phyloP scores from a whole-genome alignment of 75 land plant genomes.

The Adiantum capillusveneris region DNA sequence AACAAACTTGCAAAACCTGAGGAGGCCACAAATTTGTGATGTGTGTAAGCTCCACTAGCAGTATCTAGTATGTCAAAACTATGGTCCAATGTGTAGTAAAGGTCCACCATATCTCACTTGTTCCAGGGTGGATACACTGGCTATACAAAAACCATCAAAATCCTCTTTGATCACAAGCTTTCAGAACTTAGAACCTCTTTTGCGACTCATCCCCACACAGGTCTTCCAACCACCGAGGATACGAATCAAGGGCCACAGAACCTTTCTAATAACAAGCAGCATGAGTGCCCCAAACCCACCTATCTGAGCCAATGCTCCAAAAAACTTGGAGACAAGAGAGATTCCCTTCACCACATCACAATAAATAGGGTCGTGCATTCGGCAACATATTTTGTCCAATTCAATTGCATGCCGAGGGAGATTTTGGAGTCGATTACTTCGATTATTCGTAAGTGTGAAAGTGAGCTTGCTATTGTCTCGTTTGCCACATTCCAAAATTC shows the following conservation, averaged over 20 bases:
- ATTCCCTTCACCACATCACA: constrained; percentile 1
- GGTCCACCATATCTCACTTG: too few species aligned
- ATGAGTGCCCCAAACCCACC: constrained; percentile 1
- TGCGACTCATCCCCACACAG: not conserved
- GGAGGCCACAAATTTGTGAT: too few species aligned
- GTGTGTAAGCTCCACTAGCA: too few species aligned
- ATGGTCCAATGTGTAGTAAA: too few species aligned
- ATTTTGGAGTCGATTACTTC: too few species aligned
- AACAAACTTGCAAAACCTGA: too few species aligned
- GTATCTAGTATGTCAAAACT: too few species aligned
- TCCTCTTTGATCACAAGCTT: too few species aligned
- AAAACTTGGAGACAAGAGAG: not conserved
- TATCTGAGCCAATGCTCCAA: not conserved
- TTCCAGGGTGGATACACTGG: too few species aligned
- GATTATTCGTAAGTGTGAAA: too few species aligned
- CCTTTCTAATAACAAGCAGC: not conserved
- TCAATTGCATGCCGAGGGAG: not conserved
- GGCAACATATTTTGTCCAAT: not conserved
- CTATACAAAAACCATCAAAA: too few species aligned
- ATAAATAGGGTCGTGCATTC: not conserved
- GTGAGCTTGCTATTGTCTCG: not conserved
- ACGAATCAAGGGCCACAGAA: not conserved
- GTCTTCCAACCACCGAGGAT: not conserved
- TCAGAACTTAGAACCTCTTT: too few species aligned
- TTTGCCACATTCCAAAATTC: not conserved